Conservation (phyloP, 495 filamentous ascomycete species). For the Annulohypoxylon moriforme region DNA sequence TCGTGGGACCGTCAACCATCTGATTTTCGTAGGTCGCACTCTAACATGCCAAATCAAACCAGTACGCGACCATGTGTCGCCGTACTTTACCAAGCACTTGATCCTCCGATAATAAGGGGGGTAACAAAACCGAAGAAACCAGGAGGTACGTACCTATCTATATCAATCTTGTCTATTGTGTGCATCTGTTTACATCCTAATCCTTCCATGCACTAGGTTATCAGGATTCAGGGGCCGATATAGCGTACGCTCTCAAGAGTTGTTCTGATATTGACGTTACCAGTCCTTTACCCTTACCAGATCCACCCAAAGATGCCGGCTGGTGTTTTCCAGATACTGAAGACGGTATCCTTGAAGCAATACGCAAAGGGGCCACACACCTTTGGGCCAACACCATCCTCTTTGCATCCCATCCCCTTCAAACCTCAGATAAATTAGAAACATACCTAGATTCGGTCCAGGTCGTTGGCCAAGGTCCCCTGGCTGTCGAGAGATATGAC, state of each 20-base stretch:
- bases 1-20: background rate
- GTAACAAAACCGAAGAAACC: conserved; percentile 11
- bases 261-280: background rate
- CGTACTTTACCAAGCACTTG: conserved; percentile 7
- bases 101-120: conserved; percentile 7
- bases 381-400: conserved; percentile 14
- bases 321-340: conserved; percentile 17
- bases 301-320: conserved; percentile 1
- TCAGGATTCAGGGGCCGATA: conserved; percentile 10
- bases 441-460: background rate
- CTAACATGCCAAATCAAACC: background rate
- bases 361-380: conserved; percentile 5
- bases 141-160: background rate
- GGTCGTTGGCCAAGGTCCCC: conserved; percentile 9
- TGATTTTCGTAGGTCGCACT: background rate
- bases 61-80: background rate
- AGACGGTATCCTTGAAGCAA: background rate
- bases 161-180: too few species aligned
- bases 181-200: too few species aligned
- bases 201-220: background rate
- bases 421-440: background rate
- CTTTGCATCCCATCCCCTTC: conserved; percentile 7
- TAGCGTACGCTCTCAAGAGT: background rate
- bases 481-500: conserved; percentile 8
- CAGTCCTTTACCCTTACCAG: background rate